A percentile compares a stretch with the other conserved stretches of the same genome.
These are phyloP conservation scores for Stachybotrys echinatus DNA, from an alignment of 2,329 filamentous ascomycete genomes.

Conservation along the genomic window DNA sequence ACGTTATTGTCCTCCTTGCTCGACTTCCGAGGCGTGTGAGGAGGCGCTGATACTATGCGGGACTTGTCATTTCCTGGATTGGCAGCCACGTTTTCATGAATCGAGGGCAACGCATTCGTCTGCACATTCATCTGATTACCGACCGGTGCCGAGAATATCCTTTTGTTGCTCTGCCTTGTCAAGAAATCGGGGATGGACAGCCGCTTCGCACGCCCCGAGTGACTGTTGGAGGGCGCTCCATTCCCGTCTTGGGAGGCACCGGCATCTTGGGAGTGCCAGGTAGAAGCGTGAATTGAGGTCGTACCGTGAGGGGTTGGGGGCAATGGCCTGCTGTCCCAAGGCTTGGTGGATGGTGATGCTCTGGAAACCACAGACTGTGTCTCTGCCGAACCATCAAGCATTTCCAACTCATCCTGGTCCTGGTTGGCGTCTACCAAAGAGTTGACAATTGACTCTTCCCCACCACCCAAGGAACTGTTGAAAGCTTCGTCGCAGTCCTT, in stretches of 20 bases:
- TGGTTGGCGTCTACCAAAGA: constrained; percentile 25
- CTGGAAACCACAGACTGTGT: constrained; percentile 1
- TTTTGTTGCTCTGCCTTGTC: constrained; percentile 7
- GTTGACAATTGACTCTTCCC: constrained; percentile 28
- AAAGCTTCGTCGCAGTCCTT: constrained; percentile 93
- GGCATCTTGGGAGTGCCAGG: not conserved
- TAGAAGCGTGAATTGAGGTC: not conserved
- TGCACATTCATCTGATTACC: constrained; percentile 34
- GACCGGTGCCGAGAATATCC: constrained; percentile 46
- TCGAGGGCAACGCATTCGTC: constrained; percentile 39
- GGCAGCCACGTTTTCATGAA: constrained; percentile 34
- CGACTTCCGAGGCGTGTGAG: constrained; percentile 24
- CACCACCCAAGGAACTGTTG: constrained; percentile 57
- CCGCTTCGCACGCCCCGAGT: not conserved
- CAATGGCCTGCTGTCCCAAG: constrained; percentile 45
- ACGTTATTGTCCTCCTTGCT: constrained; percentile 29
- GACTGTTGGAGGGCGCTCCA: not conserved
- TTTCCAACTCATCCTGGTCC: constrained; percentile 22
- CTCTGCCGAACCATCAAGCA: not conserved
- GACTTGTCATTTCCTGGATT: constrained; percentile 23
- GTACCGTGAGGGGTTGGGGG: constrained; percentile 38
- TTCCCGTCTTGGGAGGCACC: not conserved
- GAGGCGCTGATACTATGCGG: constrained; percentile 43
- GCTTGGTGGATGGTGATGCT: constrained; percentile 22
- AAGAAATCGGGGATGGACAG: not conserved